Percentiles rank a stretch among this genome's conserved stretches.
Conservation (phyloP, 495 filamentous ascomycete genomes). For the Penicillium odoratum region DNA sequence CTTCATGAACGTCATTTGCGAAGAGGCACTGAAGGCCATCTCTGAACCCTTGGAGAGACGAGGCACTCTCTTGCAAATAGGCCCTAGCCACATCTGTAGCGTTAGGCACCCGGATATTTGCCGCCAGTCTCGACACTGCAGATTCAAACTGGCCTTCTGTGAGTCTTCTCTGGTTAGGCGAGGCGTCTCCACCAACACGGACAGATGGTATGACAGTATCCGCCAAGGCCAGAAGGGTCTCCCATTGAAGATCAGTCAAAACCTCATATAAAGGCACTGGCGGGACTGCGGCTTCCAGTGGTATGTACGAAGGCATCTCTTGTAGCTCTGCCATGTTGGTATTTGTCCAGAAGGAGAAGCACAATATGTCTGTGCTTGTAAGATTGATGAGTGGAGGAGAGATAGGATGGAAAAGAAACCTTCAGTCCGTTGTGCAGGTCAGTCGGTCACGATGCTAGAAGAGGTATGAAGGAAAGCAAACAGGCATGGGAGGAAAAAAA, state of each 20-base stretch:
- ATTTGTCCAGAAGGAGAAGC: background rate
- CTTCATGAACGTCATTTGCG: conserved; percentile 40
- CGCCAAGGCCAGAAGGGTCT: conserved; percentile 52
- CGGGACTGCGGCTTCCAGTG: background rate
- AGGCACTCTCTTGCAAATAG: conserved; percentile 52
- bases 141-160: conserved; percentile 35
- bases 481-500: background rate
- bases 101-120: conserved; percentile 29
- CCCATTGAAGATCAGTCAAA: conserved; percentile 56
- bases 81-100: conserved; percentile 30
- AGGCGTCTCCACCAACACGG: conserved; percentile 24
- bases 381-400: background rate
- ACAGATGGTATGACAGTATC: conserved; percentile 57
- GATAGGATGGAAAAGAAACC: too few species aligned
- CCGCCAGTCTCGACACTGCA: conserved; percentile 30
- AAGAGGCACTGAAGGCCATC: conserved; percentile 46
- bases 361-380: background rate
- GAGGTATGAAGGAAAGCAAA: background rate
- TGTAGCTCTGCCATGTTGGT: background rate
- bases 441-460: background rate
- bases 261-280: conserved; percentile 10
- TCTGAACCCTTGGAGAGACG: conserved; percentile 47
- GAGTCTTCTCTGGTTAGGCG: conserved; percentile 32
- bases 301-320: background rate
- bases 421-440: background rate